Conservation (phyloP, 306 rosid species). For the Phaseolus lunatus region DNA sequence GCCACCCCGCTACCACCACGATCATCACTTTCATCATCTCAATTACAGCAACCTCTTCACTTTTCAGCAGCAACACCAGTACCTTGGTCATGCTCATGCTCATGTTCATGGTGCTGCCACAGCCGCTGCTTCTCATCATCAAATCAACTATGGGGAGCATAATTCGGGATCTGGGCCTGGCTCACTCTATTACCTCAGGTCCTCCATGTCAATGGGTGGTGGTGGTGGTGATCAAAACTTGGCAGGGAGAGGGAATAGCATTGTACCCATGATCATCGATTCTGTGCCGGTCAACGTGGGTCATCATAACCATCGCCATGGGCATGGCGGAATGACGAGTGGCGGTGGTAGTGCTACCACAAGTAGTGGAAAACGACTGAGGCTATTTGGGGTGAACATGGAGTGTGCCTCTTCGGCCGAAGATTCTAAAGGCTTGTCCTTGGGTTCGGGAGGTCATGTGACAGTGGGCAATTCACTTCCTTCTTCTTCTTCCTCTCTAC, state of each 20-base stretch:
- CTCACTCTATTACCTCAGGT: slow-evolving; percentile 45
- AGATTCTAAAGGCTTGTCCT: slow-evolving; percentile 39
- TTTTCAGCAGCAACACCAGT: slow-evolving; percentile 42
- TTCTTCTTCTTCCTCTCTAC: slow-evolving; percentile 43
- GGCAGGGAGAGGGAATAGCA: slow-evolving; percentile 35
- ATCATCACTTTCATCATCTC: slow-evolving; percentile 44
- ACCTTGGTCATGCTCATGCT: background rate
- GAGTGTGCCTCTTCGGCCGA: slow-evolving; percentile 56
- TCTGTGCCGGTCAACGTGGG: slow-evolving; percentile 53
- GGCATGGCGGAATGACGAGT: background rate
- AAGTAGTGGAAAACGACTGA: slow-evolving; percentile 50
- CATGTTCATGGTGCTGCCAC: background rate
- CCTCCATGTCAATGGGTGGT: slow-evolving; percentile 21
- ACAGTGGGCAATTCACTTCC: slow-evolving; percentile 38
- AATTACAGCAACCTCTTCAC: slow-evolving; percentile 43
- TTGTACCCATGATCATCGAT: slow-evolving; percentile 60
- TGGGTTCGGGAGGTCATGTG: slow-evolving; percentile 18
- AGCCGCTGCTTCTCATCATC: background rate
- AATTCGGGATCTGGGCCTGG: slow-evolving; percentile 41
- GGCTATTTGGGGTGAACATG: slow-evolving; percentile 91
- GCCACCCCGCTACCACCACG: slow-evolving; percentile 41
- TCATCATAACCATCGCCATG: slow-evolving; percentile 40
- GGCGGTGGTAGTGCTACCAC: background rate
- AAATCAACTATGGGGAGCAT: slow-evolving; percentile 2
- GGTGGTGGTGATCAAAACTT: slow-evolving; percentile 18